phyloP scores from a whole-genome alignment of 1,284 basidiomycete species.

The Ustilago trichophora region DNA sequence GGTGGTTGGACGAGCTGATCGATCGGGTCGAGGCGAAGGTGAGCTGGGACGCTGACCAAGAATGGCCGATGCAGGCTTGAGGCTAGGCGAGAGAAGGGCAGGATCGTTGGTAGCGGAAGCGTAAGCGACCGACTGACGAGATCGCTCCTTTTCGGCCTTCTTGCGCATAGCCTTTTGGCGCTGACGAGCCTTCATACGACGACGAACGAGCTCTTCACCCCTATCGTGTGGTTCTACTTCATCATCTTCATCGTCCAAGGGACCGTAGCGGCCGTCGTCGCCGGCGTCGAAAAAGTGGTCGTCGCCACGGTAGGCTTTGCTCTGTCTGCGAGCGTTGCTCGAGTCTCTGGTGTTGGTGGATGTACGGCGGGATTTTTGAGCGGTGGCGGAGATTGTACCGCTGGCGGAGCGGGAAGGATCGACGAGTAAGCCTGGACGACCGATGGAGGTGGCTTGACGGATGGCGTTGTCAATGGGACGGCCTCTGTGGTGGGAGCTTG shows the following conservation, averaged over 20 bases:
- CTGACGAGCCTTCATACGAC: conserved; percentile 70
- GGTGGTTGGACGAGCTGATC: conserved; percentile 51
- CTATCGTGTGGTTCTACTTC: conserved; percentile 69
- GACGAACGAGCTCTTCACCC: conserved; percentile 71
- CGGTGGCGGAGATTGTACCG: conserved; percentile 13
- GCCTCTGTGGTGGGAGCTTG: conserved; percentile 23
- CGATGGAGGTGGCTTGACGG: conserved; percentile 29
- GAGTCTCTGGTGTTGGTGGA: conserved; percentile 30
- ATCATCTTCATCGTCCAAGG: conserved; percentile 67
- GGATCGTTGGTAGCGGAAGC: conserved; percentile 4
- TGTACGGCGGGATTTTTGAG: conserved; percentile 22
- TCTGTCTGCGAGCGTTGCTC: conserved; percentile 37
- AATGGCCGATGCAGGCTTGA: conserved; percentile 22
- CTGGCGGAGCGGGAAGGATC: conserved; percentile 33
- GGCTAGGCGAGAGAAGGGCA: conserved; percentile 22
- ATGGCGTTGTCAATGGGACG: conserved; percentile 23
- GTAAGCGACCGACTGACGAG: conserved; percentile 27
- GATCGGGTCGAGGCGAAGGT: conserved; percentile 42
- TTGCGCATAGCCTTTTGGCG: conserved; percentile 60
- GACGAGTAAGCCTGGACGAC: conserved; percentile 27
- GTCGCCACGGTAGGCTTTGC: conserved; percentile 30
- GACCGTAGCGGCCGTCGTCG: conserved; percentile 46
- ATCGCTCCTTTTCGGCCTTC: conserved; percentile 63
- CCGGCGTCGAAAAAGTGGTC: conserved; percentile 38
- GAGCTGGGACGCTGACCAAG: conserved; percentile 36